Conservation (phyloP, 306 rosid genomes). For the Arachis stenosperma region DNA sequence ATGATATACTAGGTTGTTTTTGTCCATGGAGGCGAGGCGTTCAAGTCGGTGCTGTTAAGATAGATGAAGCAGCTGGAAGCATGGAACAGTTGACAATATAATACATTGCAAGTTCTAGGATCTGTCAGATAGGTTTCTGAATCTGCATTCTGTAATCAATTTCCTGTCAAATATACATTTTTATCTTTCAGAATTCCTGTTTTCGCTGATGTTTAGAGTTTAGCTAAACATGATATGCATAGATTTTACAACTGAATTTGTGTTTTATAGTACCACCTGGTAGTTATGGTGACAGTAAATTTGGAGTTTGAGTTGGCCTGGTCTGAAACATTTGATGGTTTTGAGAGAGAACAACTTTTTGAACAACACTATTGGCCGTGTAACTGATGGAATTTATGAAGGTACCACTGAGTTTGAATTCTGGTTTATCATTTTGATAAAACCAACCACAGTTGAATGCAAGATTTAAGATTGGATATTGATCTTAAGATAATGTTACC, state of each 20-base stretch:
- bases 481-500: too few relatives aligned
- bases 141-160: constrained; percentile 59
- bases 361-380: constrained; percentile 84
- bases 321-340: constrained; percentile 20
- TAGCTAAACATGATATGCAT: constrained; percentile 24
- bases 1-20: too few relatives aligned
- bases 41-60: too few relatives aligned
- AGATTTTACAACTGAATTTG: constrained; percentile 16
- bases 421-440: constrained; percentile 1
- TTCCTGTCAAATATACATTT: constrained; percentile 14
- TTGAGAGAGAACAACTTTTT: constrained; percentile 38
- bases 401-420: constrained; percentile 46
- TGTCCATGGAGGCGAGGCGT: too few relatives aligned
- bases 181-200: constrained; percentile 8
- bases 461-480: too few relatives aligned
- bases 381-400: constrained; percentile 89
- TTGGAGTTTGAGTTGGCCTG: constrained; percentile 27
- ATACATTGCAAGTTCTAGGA: constrained; percentile 92
- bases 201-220: not conserved
- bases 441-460: too few relatives aligned
- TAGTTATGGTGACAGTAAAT: not conserved
- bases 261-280: constrained; percentile 6
- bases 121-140: constrained; percentile 96
- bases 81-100: constrained; percentile 43
- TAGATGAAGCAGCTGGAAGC: too few relatives aligned